phyloP scores from a whole-genome alignment of 495 filamentous ascomycete genomes.

The Glonium stellatum region DNA sequence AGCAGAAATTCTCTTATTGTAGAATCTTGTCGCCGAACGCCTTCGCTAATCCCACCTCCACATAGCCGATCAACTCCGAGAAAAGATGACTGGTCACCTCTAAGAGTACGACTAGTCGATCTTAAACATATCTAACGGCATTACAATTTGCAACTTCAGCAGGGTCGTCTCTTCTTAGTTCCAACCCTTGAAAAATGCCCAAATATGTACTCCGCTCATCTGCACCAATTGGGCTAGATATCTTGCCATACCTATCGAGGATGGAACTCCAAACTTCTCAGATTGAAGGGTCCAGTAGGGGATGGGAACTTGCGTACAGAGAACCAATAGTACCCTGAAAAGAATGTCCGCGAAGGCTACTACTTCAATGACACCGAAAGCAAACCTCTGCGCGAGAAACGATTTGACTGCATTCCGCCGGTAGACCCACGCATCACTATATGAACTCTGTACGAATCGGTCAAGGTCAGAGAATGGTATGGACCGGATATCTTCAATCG shows the following conservation, averaged over 20 bases:
- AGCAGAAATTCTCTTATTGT: background rate
- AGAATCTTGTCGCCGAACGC: background rate
- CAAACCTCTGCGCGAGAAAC: conserved; percentile 31
- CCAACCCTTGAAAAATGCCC: conserved; percentile 22
- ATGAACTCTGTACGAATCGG: conserved; percentile 10
- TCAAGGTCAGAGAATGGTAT: conserved; percentile 28
- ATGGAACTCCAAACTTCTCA: background rate
- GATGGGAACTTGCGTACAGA: background rate
- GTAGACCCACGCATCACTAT: conserved; percentile 18
- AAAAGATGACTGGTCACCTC: background rate
- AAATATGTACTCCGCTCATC: conserved; percentile 25
- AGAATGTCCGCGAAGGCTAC: conserved; percentile 22
- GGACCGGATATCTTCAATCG: conserved; percentile 19
- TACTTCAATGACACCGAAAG: conserved; percentile 25
- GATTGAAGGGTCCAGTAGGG: background rate
- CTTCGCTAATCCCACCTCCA: too few species aligned
- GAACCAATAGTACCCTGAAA: conserved; percentile 19
- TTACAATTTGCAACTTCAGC: background rate
- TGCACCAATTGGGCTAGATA: conserved; percentile 3
- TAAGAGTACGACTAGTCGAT: too few species aligned
- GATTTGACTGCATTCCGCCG: conserved; percentile 26
- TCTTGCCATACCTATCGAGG: background rate
- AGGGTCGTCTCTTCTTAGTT: background rate
- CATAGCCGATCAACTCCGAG: background rate
- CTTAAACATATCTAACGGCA: background rate